These are phyloP conservation scores for Ilex paraguariensis DNA, from an alignment of 305 asterid genomes.

Conservation along the genomic window DNA sequence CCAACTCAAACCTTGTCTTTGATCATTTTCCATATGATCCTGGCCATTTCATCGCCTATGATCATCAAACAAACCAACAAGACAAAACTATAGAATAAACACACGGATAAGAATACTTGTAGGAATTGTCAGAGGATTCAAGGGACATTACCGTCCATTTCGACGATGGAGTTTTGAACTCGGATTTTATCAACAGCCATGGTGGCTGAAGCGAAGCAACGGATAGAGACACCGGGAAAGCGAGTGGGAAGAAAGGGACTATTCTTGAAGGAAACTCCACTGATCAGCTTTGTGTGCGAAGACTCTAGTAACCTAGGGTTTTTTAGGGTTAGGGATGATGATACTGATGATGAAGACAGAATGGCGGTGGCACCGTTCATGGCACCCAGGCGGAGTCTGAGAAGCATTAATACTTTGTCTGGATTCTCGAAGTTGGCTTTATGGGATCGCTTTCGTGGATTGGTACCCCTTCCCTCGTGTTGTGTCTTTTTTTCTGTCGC, in stretches of 20 bases:
- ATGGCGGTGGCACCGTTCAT: constrained; percentile 52
- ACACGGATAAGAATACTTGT: neutral
- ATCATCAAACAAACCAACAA: constrained; percentile 1
- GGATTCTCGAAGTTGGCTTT: constrained; percentile 13
- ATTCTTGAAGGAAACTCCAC: constrained; percentile 21
- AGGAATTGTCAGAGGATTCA: neutral
- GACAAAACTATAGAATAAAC: neutral
- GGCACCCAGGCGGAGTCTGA: constrained; percentile 34
- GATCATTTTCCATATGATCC: constrained; percentile 84
- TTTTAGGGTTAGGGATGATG: constrained; percentile 22
- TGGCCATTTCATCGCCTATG: constrained; percentile 86
- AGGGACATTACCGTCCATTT: constrained; percentile 70
- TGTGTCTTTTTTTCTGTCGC: too few relatives aligned
- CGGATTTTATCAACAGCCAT: constrained; percentile 42
- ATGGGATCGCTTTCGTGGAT: neutral
- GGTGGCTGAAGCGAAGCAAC: constrained; percentile 45
- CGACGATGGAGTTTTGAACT: constrained; percentile 83
- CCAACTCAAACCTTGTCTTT: constrained; percentile 63
- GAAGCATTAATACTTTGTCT: constrained; percentile 23
- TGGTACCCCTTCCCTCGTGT: too few relatives aligned
- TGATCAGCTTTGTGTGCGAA: constrained; percentile 12
- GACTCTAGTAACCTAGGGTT: constrained; percentile 22
- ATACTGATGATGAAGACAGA: constrained; percentile 24
- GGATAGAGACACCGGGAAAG: constrained; percentile 38
- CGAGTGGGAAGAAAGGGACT: constrained; percentile 24